Base-by-base conservation (phyloP, 495 filamentous ascomycete genomes). In the Neurospora africana region DNA sequence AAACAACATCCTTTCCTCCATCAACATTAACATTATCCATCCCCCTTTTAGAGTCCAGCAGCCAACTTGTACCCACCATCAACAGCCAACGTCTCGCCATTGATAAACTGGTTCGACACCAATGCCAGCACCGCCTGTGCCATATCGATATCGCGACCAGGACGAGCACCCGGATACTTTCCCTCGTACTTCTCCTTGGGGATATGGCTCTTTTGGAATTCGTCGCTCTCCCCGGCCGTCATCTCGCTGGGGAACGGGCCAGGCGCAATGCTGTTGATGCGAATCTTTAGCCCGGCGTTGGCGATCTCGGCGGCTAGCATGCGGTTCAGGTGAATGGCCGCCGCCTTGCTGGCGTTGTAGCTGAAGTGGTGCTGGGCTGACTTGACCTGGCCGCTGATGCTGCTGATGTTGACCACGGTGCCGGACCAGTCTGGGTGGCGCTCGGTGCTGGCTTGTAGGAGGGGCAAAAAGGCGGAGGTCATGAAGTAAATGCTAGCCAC, bases 91-190 rank as follows among this genome's bases (percentile, higher is more conserved):
- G 83, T 89, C 82, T 91, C 87, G 1, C 91, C 91, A 77, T 91
- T 92, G 19, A 93, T 74, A 70, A 93, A 93, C 82, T 91, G 89
- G 72, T 92, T 92, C 5, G 83, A 85, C 11, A 82, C 87, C 11
- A 86, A 78, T 74, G 89, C 90, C 23, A 93, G 78, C 19, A 92
- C 82, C 5, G 89, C 83, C 77, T 85, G 85, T 1, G 88, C 91
- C 91, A 93, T 94, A 76, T 93, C 92, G 40, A 88, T 82, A 77
- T 93, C 92, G 41, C 87, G 88, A 0, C 91, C 91, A 0, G 90
- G 89, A 10, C 92, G 78, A 2, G 79, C 75, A 0, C 87, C 86
- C 0, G 91, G 90, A 5, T 92, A 82, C 76, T 87, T 87, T 27
- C 81, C 78, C 74, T 84, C 80, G 71, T 87, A 91, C 79, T 91